A percentile compares a stretch with the other conserved stretches of the same genome.
Evolutionary conservation across 108 stramenopile genomes (phyloP).

Genomic region (Cyclotella choctawhatcheeana): DNA sequence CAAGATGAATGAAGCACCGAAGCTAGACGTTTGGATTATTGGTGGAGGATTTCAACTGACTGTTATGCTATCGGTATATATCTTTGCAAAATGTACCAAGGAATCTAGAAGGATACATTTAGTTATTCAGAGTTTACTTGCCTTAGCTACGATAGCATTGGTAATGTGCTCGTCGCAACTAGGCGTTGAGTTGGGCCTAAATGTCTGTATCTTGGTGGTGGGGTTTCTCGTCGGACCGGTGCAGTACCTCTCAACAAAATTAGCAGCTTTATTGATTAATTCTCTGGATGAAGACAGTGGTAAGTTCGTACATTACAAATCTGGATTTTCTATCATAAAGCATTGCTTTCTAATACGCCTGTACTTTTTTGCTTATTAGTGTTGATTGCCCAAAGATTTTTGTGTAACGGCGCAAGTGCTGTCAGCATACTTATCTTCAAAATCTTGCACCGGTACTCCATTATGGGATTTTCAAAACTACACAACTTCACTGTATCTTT

Average conservation of each 20-base stretch:
- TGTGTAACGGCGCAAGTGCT: constrained; percentile 80
- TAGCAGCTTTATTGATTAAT: not conserved
- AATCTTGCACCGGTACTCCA: constrained; percentile 62
- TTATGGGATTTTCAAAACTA: not conserved
- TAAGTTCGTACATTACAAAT: no score
- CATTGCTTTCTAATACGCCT: constrained; percentile 2
- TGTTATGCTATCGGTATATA: constrained; percentile 77
- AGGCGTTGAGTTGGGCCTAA: constrained; percentile 49
- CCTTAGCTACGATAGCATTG: constrained; percentile 64
- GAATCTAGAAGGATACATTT: constrained; percentile 71
- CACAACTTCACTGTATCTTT: constrained; percentile 79
- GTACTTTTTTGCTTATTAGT: constrained; percentile 28
- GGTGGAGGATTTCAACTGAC: constrained; percentile 79
- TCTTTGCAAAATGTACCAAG: constrained; percentile 68
- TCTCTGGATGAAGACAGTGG: not conserved
- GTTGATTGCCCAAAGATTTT: constrained; percentile 84
- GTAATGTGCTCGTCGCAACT: constrained; percentile 65
- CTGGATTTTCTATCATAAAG: not conserved
- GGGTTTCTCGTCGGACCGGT: constrained; percentile 76
- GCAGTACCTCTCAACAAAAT: constrained; percentile 74
- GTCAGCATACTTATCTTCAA: constrained; percentile 79
- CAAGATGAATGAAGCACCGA: constrained; percentile 65
- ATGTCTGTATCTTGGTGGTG: constrained; percentile 66
- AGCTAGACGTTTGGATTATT: constrained; percentile 72
- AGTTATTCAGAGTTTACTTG: constrained; percentile 60